Evolutionary conservation across 1,284 basidiomycete genomes (phyloP), one percentile per base, ranked within the genome.

Genomic region (Cutaneotrichosporon cavernicola): DNA sequence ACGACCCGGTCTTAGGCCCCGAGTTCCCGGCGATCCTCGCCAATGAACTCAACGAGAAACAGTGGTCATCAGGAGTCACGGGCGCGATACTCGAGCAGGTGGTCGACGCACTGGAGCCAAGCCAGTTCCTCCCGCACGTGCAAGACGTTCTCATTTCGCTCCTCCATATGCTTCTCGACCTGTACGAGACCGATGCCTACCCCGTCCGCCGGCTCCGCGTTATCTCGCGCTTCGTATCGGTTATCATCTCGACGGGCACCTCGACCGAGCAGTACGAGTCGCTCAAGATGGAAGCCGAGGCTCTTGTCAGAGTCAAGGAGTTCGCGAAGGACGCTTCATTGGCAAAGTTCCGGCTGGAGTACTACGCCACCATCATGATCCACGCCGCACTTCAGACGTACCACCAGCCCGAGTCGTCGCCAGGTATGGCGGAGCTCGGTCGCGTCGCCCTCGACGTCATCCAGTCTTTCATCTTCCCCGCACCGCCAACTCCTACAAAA

Each of bases 151-250:
- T 71, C 16, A 34, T 65, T 5, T 67, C 69, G n/a, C 53, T 77
- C 18, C 67, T 70, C 1, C 66, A 72, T 14, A 66, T 67, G 18
- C 46, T 76, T 3, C 63, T 79, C 13, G 40, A 34, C 1, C 13
- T 75, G 0, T 82, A 81, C 64, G 62, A 53, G 2, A 64, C 55
- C 2, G 59, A 67, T 5, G 51, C 61, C 5, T 73, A 66, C 32
- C 80, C 81, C 0, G 47, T 76, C 2, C 63, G 74, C 16, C 56
- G 74, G 13, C 59, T 72, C 43, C 70, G 76, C 40, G 63, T 68
- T 9, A 31, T 61, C 30, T 59, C 61, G 10, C 61, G 55, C 18
- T 51, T 65, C 34, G 62, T 66, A 65, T 55, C 40, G 9, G 49
- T 70, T 40, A 70, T 69, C 56, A 58, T 66, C 0, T 57, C 72